Evolutionary conservation across 129 eudicot species (phyloP).

Genomic region (Calendula officinalis): DNA sequence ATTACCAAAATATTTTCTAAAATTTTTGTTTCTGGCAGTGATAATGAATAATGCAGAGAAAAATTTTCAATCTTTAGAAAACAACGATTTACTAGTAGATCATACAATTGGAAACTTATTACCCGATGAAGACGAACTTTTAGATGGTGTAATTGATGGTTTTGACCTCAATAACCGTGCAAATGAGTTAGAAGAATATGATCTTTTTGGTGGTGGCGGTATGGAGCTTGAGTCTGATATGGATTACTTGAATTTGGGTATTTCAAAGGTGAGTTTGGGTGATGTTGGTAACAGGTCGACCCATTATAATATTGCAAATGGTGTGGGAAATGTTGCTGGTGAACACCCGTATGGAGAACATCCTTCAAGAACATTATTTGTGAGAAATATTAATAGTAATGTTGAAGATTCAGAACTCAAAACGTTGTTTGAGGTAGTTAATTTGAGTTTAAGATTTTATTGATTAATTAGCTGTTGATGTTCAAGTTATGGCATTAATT

Average conservation of each 20-base stretch:
- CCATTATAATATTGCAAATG: slow-evolving; percentile 45
- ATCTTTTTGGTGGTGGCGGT: slow-evolving; percentile 92
- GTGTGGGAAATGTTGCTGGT: slow-evolving; percentile 69
- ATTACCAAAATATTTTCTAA: neutral
- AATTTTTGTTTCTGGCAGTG: slow-evolving; percentile 42
- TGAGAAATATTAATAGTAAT: slow-evolving; percentile 86
- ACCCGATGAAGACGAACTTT: slow-evolving; percentile 91
- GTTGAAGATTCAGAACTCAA: slow-evolving; percentile 88
- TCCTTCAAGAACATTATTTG: slow-evolving; percentile 92
- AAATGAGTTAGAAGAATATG: slow-evolving; percentile 79
- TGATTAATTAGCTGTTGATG: slow-evolving; percentile 2
- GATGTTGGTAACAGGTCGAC: slow-evolving; percentile 56
- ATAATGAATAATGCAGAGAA: slow-evolving; percentile 33
- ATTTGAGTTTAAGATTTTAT: neutral
- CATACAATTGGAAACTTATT: slow-evolving; percentile 50
- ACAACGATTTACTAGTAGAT: slow-evolving; percentile 42
- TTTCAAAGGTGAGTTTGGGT: slow-evolving; percentile 49
- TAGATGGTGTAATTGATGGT: slow-evolving; percentile 69
- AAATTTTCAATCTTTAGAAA: slow-evolving; percentile 36
- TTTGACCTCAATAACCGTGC: slow-evolving; percentile 46
- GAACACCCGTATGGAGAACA: slow-evolving; percentile 96
- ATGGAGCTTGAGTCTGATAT: slow-evolving; percentile 76
- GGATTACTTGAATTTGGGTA: slow-evolving; percentile 43
- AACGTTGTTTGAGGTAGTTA: slow-evolving; percentile 78
- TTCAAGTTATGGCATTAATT: slow-evolving; percentile 7